Conservation (phyloP, 1,139 yeast genomes). For the Yamadazyma membranifaciens region DNA sequence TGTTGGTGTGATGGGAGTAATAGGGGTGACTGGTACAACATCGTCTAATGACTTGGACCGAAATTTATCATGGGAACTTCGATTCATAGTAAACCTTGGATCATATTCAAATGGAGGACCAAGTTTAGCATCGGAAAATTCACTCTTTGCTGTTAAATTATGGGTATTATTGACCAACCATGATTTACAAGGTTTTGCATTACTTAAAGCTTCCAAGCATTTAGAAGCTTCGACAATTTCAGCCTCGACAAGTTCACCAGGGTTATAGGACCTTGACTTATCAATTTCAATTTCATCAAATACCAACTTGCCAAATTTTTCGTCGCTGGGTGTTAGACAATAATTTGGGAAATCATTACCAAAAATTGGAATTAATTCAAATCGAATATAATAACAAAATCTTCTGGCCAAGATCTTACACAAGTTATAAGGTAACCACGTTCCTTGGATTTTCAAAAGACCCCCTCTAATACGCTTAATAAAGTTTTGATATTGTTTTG, state of each 20-base stretch:
- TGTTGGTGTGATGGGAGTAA: background rate
- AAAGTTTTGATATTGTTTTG: slow-evolving; percentile 59
- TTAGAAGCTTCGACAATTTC: slow-evolving; percentile 42
- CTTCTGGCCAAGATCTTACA: slow-evolving; percentile 69
- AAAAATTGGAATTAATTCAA: slow-evolving; percentile 74
- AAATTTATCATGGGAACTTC: background rate
- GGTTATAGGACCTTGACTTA: background rate
- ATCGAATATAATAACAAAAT: slow-evolving; percentile 78
- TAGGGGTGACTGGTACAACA: too few relatives aligned
- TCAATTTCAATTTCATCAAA: slow-evolving; percentile 6
- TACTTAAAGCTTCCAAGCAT: slow-evolving; percentile 33
- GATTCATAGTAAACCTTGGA: background rate
- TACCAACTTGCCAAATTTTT: slow-evolving; percentile 66
- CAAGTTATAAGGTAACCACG: slow-evolving; percentile 80
- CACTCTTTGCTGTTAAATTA: background rate
- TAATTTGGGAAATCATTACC: slow-evolving; percentile 70
- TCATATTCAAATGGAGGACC: background rate
- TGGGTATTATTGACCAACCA: background rate
- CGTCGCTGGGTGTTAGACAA: slow-evolving; percentile 65
- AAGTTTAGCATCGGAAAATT: background rate
- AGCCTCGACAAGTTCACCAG: slow-evolving; percentile 18
- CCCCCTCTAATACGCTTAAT: slow-evolving; percentile 88
- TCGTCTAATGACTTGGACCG: background rate
- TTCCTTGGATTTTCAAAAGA: slow-evolving; percentile 88
- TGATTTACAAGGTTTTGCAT: slow-evolving; percentile 1